phyloP scores from a whole-genome alignment of 208 protist species.

The Herpetomonas samuelpessoai region DNA sequence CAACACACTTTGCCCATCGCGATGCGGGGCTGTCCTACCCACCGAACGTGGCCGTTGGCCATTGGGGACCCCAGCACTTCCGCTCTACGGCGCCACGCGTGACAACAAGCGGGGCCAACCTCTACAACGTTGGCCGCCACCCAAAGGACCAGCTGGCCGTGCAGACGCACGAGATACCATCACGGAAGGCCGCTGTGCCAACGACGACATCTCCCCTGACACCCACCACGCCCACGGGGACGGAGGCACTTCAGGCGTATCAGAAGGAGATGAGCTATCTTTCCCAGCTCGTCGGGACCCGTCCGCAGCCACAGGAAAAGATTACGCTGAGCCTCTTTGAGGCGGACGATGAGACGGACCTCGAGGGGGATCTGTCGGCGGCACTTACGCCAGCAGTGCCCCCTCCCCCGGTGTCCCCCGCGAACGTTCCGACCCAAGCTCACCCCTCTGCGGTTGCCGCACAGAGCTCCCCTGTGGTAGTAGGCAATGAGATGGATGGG shows the following conservation, averaged over 20 bases:
- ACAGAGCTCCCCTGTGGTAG: neutral
- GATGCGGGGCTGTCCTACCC: slow-evolving; percentile 42
- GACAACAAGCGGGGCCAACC: slow-evolving; percentile 54
- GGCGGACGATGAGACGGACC: slow-evolving; percentile 19
- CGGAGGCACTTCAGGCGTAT: slow-evolving; percentile 28
- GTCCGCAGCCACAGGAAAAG: slow-evolving; percentile 7
- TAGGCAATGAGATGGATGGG: too few species aligned
- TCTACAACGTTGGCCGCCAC: slow-evolving; percentile 32
- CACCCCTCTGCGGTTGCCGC: neutral
- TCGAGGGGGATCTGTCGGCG: neutral
- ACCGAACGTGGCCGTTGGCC: slow-evolving; percentile 19
- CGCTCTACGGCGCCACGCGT: slow-evolving; percentile 15
- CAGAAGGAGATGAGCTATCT: slow-evolving; percentile 58
- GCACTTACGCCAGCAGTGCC: slow-evolving; percentile 1
- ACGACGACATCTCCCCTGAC: neutral
- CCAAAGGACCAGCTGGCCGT: slow-evolving; percentile 16
- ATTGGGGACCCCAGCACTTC: slow-evolving; percentile 39
- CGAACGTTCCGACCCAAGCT: neutral
- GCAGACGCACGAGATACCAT: slow-evolving; percentile 31
- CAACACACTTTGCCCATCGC: slow-evolving; percentile 38
- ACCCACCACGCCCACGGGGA: neutral
- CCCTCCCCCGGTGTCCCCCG: neutral
- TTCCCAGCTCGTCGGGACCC: slow-evolving; percentile 35
- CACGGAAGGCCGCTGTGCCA: neutral
- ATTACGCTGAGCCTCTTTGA: slow-evolving; percentile 55